Percentiles rank a stretch among this genome's conserved stretches.
Conservation (phyloP, 208 protist genomes). For the Lotmaria passim region DNA sequence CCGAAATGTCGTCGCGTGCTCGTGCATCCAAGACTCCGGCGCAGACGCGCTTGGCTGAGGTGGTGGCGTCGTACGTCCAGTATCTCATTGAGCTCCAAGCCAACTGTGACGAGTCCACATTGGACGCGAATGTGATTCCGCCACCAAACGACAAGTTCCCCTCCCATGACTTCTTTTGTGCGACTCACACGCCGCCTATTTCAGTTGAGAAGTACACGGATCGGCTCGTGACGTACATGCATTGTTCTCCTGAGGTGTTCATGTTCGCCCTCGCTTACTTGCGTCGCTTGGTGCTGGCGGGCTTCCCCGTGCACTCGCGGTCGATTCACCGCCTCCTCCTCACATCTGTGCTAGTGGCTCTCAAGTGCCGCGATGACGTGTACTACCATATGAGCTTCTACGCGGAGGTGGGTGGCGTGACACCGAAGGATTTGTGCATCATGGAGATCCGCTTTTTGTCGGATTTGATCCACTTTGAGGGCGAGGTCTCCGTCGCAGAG, state of each 20-base stretch:
- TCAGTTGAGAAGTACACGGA: constrained; percentile 52
- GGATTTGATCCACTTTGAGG: constrained; percentile 58
- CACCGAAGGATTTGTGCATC: constrained; percentile 64
- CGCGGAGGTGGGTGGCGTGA: constrained; percentile 81
- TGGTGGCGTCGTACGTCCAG: constrained; percentile 42
- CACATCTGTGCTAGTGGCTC: constrained; percentile 67
- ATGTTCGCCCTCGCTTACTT: constrained; percentile 61
- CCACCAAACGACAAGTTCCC: constrained; percentile 35
- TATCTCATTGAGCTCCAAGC: constrained; percentile 46
- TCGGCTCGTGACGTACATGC: constrained; percentile 57
- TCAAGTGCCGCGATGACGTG: constrained; percentile 84
- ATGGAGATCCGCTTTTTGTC: constrained; percentile 85
- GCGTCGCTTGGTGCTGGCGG: constrained; percentile 36
- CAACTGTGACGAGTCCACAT: not conserved
- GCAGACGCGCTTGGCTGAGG: constrained; percentile 39
- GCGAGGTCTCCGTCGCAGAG: constrained; percentile 45
- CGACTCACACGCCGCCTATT: constrained; percentile 44
- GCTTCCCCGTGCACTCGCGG: constrained; percentile 46
- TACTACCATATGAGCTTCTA: constrained; percentile 90
- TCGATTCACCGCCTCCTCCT: constrained; percentile 85
- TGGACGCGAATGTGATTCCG: constrained; percentile 12
- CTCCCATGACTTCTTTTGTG: constrained; percentile 56
- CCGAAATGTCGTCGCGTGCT: constrained; percentile 18
- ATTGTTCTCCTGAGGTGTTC: constrained; percentile 49
- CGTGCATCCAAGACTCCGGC: constrained; percentile 37